Base-by-base conservation (phyloP, 73 alveolate species). In the Tetrahymena thermophila region DNA sequence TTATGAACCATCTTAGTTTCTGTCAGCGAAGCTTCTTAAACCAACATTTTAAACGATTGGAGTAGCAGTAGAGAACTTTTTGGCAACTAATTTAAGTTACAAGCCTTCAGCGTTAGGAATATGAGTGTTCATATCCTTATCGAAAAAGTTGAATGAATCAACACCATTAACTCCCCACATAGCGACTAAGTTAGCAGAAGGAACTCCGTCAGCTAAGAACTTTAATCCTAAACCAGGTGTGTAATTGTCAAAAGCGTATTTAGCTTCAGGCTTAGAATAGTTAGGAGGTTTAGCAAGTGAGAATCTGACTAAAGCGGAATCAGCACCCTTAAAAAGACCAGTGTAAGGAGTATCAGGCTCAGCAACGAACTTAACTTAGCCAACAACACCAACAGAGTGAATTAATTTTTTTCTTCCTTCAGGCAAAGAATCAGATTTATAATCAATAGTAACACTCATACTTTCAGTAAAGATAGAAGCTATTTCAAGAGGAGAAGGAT, bases 141-240 rank as follows among this genome's bases (percentile, higher is more conserved):
- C 93, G 95, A 95, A 95, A 85, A 93, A 93, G 95, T 95, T 95
- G 96, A 95, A 95, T n/a, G 94, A n/a, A 38, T 94, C 97, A 83
- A 93, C 95, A 25, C 94, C 94, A 28, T 57, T 71, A 28, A 94
- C 58, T 25, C 58, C 85, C 84, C 42, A 89, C 95, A 95, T 31
- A 35, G 97, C 94, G 71, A 95, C 97, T 84, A 94, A 23, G 94
- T 93, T 57, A 38, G 96, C 97, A 25, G 97, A 95, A 35, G 44
- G 43, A 13, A 21, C 35, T 17, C 95, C 95, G 57, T 95, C 97
- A 56, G 85, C 93, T 84, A 95, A 55, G 93, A 95, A 42, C 94
- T 95, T 95, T 43, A 95, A 94, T 15, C 96, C 97, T 58, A 95
- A 94, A n/a, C 97, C 97, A 58, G 97, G 97, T 42, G 96, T 94